Evolutionary conservation across 2,329 filamentous ascomycete species (phyloP), one percentile per base, ranked within the genome.

Genomic region (Sporothrix dimorphospora): DNA sequence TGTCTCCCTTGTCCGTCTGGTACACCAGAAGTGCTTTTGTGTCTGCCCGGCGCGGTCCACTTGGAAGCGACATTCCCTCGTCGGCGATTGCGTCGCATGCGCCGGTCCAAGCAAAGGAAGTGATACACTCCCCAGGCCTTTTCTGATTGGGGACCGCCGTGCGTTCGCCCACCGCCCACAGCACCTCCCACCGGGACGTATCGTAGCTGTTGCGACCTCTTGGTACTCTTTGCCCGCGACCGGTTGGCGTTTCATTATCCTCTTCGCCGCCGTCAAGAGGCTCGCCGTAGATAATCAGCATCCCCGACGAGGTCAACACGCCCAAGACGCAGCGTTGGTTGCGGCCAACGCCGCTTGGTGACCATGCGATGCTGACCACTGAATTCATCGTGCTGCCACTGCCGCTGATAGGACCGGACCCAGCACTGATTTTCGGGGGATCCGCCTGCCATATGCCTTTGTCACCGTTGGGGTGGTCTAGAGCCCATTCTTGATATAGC

Each of bases 151-250:
- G 87, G 8, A 89, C 77, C 7, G 86, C 81, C 38, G 88, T 73
- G 2, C 82, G 82, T 53, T 84, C 86, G 7, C 88, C 88, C 2
- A 89, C 78, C 0, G 85, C 86, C 87, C 87, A 90, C 1, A 88
- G 81, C 0, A 86, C 82, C 71, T 83, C 81, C 87, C 87, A 89
- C 19, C 81, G 82, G 38, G 79, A 77, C 53, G 81, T 77, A 38
- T 83, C 82, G 75, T 78, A 69, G 61, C 72, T 61, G 40, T 40
- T 47, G 4, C 51, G 72, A 34, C 49, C 16, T 0, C 38, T 38
- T 12, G 45, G 19, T 30, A 74, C 61, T 1, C 77, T 76, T 12
- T 42, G 45, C 21, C 11, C 8, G 8, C 30, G 34, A 6, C 24
- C 3, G n/a, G 12, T 21, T 24, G 34, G 5, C 14, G 38, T 4